A percentile compares a stretch with the other conserved stretches of the same genome.
These are phyloP conservation scores for Begonia masoniana DNA, from an alignment of 306 rosid genomes.

Conservation along the genomic window DNA sequence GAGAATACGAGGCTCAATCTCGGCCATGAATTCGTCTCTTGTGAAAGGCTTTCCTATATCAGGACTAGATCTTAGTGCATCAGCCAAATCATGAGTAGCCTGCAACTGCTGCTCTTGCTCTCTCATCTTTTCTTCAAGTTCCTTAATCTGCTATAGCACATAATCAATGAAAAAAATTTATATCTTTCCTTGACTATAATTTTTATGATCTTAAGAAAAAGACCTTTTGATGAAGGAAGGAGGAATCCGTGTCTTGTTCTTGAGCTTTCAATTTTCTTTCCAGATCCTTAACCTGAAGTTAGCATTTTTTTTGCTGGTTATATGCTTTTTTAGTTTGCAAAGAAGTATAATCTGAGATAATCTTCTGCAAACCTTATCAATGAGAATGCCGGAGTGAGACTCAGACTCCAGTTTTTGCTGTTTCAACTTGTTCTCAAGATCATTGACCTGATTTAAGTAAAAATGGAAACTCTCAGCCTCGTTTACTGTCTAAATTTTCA, in stretches of 20 bases:
- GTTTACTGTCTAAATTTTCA: too few relatives aligned
- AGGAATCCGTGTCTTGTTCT: constrained; percentile 32
- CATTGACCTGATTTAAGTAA: constrained; percentile 42
- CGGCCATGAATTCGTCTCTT: constrained; percentile 32
- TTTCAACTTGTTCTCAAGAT: constrained; percentile 50
- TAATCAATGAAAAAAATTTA: too few relatives aligned
- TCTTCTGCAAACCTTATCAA: constrained; percentile 46
- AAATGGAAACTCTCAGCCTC: background rate
- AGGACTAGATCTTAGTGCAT: constrained; percentile 42
- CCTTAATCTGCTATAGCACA: constrained; percentile 41
- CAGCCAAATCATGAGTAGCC: constrained; percentile 24
- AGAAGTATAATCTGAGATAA: background rate
- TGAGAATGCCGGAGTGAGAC: constrained; percentile 39
- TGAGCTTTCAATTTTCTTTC: constrained; percentile 62
- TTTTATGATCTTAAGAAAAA: background rate
- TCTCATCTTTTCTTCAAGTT: constrained; percentile 48
- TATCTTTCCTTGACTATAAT: background rate
- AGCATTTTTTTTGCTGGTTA: background rate
- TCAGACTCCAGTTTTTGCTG: constrained; percentile 57
- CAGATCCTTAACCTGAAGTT: constrained; percentile 44
- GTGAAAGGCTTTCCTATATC: constrained; percentile 17
- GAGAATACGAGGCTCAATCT: constrained; percentile 38
- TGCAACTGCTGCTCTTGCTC: constrained; percentile 41
- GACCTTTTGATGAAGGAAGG: constrained; percentile 53
- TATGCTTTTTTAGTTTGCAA: constrained; percentile 1